Evolutionary conservation across 106 monocot genomes (phyloP), one percentile per base, ranked within the genome.

Genomic region (Agapanthus africanus): DNA sequence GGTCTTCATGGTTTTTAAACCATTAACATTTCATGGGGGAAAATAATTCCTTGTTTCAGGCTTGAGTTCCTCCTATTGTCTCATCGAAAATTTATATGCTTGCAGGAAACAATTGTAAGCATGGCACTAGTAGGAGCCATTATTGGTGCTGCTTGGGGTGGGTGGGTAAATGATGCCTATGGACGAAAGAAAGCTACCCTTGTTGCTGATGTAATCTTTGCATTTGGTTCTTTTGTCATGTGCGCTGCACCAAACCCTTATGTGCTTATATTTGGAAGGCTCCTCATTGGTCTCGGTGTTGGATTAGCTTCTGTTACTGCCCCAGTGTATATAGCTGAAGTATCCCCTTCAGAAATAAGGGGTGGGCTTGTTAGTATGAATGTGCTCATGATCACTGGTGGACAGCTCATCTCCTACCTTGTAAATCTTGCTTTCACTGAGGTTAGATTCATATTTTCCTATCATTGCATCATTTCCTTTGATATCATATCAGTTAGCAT

Each of bases 361-460:
- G 97, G 97, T 54, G 89, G 80, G 13, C 72, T 97, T 22, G 92
- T 97, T 19, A 79, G 84, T 54, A 97, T 80, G 19, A 92, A 97
- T 73, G 97, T 97, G 59, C 89, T 97, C 56, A 97, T 97, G 97
- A 92, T 97, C 66, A 97, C 92, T 16, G 84, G 86, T 26, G 92
- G 92, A 39, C 97, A 97, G 71, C 90, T 97, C 66, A 73, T 97
- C 25, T 87, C 97, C 4, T 97, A 97, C 61, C 87, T 97, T 71
- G 82, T 97, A 28, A 97, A 97, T 79, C 97, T 97, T 70, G 92
- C 79, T 46, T 97, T 97, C 57, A 97, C 97, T 8, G 79, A 97
- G 97, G 97, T 97, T 63, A 79, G 79, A 46, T 74, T 62, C 50
- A 52, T 73, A 3, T 65, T 70, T 22, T 28, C 28, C 37, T 67